phyloP scores from a whole-genome alignment of 2,329 filamentous ascomycete species.

The Colletotrichum gloeosporioides region DNA sequence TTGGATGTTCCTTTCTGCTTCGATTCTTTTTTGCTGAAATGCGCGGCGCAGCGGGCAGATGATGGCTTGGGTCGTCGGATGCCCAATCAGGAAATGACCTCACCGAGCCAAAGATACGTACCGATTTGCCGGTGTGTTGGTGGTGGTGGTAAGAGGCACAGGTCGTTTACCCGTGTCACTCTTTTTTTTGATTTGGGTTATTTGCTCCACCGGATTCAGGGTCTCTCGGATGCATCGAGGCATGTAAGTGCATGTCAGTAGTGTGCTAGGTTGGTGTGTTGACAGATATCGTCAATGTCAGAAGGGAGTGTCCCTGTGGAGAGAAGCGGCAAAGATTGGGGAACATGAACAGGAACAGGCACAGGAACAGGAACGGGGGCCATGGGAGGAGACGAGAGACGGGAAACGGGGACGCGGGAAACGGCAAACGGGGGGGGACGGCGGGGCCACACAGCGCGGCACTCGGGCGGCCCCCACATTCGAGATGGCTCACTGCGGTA shows the following conservation, averaged over 20 bases:
- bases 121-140: no score
- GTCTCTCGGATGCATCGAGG: background rate
- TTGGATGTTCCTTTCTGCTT: background rate
- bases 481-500: background rate
- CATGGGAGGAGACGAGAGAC: background rate
- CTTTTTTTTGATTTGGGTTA: background rate
- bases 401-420: background rate
- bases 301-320: background rate
- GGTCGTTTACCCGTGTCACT: background rate
- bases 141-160: background rate
- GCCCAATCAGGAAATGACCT: conserved; percentile 1
- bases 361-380: background rate
- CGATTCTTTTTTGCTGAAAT: background rate
- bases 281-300: background rate
- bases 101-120: conserved; percentile 4
- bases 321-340: background rate
- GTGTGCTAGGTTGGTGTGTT: background rate
- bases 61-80: background rate
- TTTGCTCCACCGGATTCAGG: background rate
- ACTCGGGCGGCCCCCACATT: background rate
- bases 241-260: background rate
- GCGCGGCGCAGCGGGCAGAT: background rate
- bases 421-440: background rate
- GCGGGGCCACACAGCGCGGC: background rate
- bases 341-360: background rate